Base-by-base conservation (phyloP, 2,329 filamentous ascomycete species). In the Nectriaceae sp. region DNA sequence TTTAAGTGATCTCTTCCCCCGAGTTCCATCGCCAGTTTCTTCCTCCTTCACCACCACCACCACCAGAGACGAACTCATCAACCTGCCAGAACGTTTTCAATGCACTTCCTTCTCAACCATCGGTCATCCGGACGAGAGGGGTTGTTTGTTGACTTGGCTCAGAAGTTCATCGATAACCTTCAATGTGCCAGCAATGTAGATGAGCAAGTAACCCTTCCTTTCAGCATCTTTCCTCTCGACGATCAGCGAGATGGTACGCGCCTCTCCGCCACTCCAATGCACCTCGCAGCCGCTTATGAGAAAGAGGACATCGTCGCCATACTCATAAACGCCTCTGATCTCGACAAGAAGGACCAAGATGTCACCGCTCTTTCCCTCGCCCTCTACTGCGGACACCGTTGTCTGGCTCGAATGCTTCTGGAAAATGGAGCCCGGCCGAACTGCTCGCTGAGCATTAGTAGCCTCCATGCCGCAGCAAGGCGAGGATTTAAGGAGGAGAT, bases 401-500 rank as follows among this genome's bases (percentile, higher is more conserved):
- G 11, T 24, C 4, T 20, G 22, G 40, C 40, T 33, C 3, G 13
- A 16, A n/a, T 39, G 33, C 22, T 48, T 43, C 20, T 48, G 19
- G 24, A 22, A 11, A 4, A 38, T 39, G 33, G 40, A 43, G 31
- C 21, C 18, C 18, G 24, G 10, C 45, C 40, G 2, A 24, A 33
- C 18, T 22, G 40, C 33, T 31, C 11, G 21, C n/a, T n/a, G n/a
- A n/a, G n/a, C n/a, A n/a, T n/a, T n/a, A n/a, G n/a, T n/a, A 22
- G 40, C 40, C 18, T 47, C 4, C 33, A 43, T 22, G 40, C 16
- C 3, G 45, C 40, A 21, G 40, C 33, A 11, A 39, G 40, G 15
- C 21, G 19, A 33, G 45, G 45, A 33, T 33, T 47, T 33, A 22
- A 11, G 40, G 11, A 40, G 8, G 45, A 38, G 40, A 47, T 47